Conservation (phyloP, 164 flowering plant species). For the Vitis cinerea region DNA sequence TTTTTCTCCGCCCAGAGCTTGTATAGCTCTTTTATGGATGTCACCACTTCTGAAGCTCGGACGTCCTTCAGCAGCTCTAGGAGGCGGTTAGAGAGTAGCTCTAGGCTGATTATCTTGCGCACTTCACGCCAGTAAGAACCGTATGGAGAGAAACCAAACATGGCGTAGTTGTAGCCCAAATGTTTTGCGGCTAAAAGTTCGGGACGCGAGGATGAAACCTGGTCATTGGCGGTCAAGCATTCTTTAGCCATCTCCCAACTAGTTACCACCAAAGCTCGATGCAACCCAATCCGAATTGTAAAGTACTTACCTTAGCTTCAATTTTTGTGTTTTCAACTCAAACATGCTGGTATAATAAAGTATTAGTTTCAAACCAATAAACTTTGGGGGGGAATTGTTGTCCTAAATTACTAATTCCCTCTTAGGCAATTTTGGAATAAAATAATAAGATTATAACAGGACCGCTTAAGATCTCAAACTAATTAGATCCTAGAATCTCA, state of each 20-base stretch:
- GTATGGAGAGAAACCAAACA: conserved; percentile 45
- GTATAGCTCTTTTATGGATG: conserved; percentile 22
- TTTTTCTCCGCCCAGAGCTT: conserved; percentile 5
- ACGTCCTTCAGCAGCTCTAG: conserved; percentile 34
- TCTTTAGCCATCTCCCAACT: conserved; percentile 37
- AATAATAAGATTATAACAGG: too few relatives aligned
- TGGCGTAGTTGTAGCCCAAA: conserved; percentile 33
- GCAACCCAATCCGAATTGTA: conserved; percentile 32
- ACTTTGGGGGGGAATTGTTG: too few relatives aligned
- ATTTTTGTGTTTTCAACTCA: too few relatives aligned
- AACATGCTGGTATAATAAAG: too few relatives aligned
- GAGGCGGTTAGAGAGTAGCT: conserved; percentile 41
- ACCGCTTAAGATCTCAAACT: too few relatives aligned
- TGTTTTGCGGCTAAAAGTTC: background rate
- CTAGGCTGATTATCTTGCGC: conserved; percentile 32
- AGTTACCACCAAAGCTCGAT: conserved; percentile 32
- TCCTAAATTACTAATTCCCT: too few relatives aligned
- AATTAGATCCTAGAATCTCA: too few relatives aligned
- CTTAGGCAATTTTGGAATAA: too few relatives aligned
- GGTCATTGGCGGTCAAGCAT: conserved; percentile 41
- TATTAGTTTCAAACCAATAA: too few relatives aligned
- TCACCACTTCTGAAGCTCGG: conserved; percentile 20
- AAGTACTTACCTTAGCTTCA: background rate
- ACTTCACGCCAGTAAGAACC: conserved; percentile 48
- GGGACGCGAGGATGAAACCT: conserved; percentile 27